These are phyloP conservation scores for Apiotrichum sp. DNA, from an alignment of 1,284 basidiomycete genomes.

Conservation along the genomic window DNA sequence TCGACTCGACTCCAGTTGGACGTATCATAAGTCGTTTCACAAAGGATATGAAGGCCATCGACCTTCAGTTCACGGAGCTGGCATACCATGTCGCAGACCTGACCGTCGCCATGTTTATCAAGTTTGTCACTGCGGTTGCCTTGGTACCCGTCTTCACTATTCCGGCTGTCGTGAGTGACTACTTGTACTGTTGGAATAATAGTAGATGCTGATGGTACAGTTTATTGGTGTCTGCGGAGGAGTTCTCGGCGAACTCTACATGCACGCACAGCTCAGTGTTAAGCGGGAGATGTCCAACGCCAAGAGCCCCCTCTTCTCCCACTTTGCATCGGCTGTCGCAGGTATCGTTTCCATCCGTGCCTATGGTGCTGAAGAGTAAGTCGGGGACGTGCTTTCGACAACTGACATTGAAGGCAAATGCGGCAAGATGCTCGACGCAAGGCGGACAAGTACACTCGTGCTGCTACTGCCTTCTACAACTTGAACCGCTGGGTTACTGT, in stretches of 20 bases:
- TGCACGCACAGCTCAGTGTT: constrained; percentile 66
- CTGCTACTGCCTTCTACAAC: constrained; percentile 43
- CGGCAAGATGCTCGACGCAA: constrained; percentile 34
- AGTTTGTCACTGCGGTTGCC: constrained; percentile 50
- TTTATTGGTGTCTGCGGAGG: constrained; percentile 50
- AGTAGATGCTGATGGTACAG: constrained; percentile 2
- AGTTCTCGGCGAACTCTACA: constrained; percentile 52
- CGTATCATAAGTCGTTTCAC: constrained; percentile 58
- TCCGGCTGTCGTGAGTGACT: constrained; percentile 33
- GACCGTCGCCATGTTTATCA: constrained; percentile 46
- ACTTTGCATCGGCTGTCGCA: constrained; percentile 62
- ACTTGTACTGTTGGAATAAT: no score
- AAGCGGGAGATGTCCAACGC: constrained; percentile 66
- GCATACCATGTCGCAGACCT: constrained; percentile 40
- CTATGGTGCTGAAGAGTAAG: constrained; percentile 39
- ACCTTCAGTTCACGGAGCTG: constrained; percentile 41
- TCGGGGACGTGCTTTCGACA: neutral
- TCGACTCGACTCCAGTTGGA: constrained; percentile 58
- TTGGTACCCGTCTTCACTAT: constrained; percentile 50
- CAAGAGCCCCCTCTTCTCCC: constrained; percentile 59
- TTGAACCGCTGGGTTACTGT: constrained; percentile 46
- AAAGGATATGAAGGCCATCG: constrained; percentile 53
- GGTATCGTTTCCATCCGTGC: constrained; percentile 55
- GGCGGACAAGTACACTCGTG: constrained; percentile 45
- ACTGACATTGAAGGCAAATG: constrained; percentile 17